Conservation (phyloP, 495 filamentous ascomycete species). For the Baudoinia panamericana region DNA sequence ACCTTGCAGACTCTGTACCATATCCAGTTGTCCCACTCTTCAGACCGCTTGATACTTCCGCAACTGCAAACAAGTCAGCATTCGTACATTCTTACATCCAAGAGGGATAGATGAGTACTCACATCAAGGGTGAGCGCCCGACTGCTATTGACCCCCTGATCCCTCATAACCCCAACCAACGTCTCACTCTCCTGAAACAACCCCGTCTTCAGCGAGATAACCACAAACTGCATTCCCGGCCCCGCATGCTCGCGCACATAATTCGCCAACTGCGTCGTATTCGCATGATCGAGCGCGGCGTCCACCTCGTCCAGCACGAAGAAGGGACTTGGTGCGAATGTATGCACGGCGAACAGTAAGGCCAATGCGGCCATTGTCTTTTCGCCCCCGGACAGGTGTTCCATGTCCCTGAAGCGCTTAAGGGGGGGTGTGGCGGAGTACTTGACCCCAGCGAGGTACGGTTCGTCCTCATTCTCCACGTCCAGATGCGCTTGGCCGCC, state of each 20-base stretch:
- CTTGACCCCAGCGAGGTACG: slow-evolving; percentile 86
- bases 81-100: slow-evolving; percentile 14
- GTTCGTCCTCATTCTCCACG: slow-evolving; percentile 75
- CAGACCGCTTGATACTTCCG: slow-evolving; percentile 26
- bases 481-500: slow-evolving; percentile 94
- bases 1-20: not conserved
- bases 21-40: not conserved
- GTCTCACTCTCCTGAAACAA: slow-evolving; percentile 91
- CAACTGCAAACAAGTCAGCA: slow-evolving; percentile 22
- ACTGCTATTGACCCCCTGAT: slow-evolving; percentile 82
- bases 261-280: slow-evolving; percentile 86
- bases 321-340: slow-evolving; percentile 86
- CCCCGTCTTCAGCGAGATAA: slow-evolving; percentile 86
- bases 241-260: slow-evolving; percentile 90
- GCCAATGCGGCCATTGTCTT: slow-evolving; percentile 98
- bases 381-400: slow-evolving; percentile 91
- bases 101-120: slow-evolving; percentile 34
- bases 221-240: slow-evolving; percentile 98
- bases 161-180: slow-evolving; percentile 85
- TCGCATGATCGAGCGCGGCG: slow-evolving; percentile 90
- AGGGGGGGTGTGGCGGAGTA: slow-evolving; percentile 98
- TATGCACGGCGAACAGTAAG: slow-evolving; percentile 89
- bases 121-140: slow-evolving; percentile 88
- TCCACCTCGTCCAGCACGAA: slow-evolving; percentile 99
- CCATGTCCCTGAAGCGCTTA: slow-evolving; percentile 98